Conservation (phyloP, 257 asterid genomes). For the Nyctanthes arbortristis region DNA sequence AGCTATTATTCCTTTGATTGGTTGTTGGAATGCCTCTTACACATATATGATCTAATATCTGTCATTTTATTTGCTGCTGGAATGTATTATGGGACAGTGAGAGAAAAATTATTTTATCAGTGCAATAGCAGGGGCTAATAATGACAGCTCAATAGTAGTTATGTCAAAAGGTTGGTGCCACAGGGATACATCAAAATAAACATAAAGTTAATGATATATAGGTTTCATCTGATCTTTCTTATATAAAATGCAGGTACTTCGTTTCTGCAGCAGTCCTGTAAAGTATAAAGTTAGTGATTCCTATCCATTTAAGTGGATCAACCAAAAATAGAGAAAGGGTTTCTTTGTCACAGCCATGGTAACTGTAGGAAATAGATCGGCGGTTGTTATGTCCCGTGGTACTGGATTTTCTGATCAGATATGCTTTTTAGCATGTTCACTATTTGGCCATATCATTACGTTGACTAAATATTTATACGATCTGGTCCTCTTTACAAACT, state of each 20-base stretch:
- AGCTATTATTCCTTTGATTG: not conserved
- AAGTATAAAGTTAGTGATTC: constrained; percentile 72
- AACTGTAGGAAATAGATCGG: constrained; percentile 69
- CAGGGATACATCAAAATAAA: too few relatives aligned
- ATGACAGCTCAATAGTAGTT: constrained; percentile 62
- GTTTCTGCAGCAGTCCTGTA: constrained; percentile 63
- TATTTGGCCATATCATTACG: not conserved
- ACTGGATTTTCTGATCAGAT: constrained; percentile 69
- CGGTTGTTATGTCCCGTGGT: constrained; percentile 75
- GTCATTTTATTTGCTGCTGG: constrained; percentile 36
- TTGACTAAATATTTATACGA: not conserved
- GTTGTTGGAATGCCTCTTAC: not conserved
- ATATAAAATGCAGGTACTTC: constrained; percentile 45
- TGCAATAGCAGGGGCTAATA: constrained; percentile 68
- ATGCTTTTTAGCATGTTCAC: not conserved
- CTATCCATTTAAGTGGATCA: constrained; percentile 75
- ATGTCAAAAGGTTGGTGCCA: constrained; percentile 70
- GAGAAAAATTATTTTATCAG: constrained; percentile 63
- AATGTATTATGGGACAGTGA: constrained; percentile 79
- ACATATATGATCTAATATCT: not conserved
- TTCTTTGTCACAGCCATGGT: constrained; percentile 74
- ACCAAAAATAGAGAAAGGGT: constrained; percentile 75
- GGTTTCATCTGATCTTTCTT: not conserved
- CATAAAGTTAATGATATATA: not conserved
- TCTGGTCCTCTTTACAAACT: not conserved